Conservation (phyloP, 805 yeast species). For the Myxozyma geophila region DNA sequence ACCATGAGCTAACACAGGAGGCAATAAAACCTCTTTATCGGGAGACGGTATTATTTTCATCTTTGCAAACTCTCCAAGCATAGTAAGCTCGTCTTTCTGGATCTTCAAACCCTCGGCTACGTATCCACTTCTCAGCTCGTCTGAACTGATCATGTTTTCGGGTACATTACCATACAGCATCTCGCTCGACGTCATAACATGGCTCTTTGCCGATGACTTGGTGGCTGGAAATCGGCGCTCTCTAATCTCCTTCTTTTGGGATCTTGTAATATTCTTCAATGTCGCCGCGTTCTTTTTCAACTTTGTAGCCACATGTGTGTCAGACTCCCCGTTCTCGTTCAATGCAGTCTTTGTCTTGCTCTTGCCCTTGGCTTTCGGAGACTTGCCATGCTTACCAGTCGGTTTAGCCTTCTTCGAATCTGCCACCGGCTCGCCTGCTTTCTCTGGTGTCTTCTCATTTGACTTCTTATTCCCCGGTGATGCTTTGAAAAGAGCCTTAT, state of each 20-base stretch:
- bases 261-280: neutral
- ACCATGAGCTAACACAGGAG: slow-evolving; percentile 59
- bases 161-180: no score
- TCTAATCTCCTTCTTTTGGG: neutral
- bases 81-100: neutral
- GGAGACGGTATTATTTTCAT: slow-evolving; percentile 3
- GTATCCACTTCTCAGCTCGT: neutral
- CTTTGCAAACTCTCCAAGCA: slow-evolving; percentile 1
- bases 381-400: neutral
- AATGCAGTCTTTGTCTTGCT: neutral
- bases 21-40: slow-evolving; percentile 15
- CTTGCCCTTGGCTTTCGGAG: neutral
- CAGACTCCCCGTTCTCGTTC: neutral
- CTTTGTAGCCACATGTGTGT: neutral
- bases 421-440: neutral
- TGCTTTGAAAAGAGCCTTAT: neutral
- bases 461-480: neutral
- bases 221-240: neutral
- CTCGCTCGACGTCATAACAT: no score
- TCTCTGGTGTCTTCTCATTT: no score
- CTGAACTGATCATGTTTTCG: neutral
- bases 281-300: neutral
- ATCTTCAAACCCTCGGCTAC: neutral
- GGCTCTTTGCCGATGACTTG: neutral
- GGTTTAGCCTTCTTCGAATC: neutral